Percentiles rank a stretch among this genome's conserved stretches.
These are phyloP conservation scores for Pseudozyma sp. DNA, from an alignment of 1,284 basidiomycete genomes.

Conservation along the genomic window DNA sequence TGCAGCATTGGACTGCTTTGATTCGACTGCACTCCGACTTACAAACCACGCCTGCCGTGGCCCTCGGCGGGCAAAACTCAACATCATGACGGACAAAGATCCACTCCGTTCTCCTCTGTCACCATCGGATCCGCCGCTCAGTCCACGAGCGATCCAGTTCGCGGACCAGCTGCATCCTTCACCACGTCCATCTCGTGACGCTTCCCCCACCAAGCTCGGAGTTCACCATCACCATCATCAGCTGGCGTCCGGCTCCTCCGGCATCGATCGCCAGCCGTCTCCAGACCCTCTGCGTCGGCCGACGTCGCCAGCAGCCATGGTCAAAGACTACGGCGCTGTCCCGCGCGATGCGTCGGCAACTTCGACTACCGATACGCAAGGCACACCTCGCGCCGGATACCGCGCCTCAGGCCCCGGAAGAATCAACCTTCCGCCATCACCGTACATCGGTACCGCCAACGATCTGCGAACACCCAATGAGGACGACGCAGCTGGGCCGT, in stretches of 20 bases:
- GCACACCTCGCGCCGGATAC: conserved; percentile 16
- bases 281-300: conserved; percentile 31
- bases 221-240: conserved; percentile 1
- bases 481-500: conserved; percentile 8
- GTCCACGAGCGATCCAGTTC: conserved; percentile 43
- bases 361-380: not conserved
- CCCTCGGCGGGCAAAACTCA: not conserved
- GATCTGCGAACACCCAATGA: conserved; percentile 22
- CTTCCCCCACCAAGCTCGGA: conserved; percentile 20
- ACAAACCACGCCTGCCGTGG: no score
- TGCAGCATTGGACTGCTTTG: not conserved
- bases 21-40: no score
- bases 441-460: conserved; percentile 12
- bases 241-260: conserved; percentile 1
- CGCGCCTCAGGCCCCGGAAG: conserved; percentile 38
- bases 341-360: conserved; percentile 9
- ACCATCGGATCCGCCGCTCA: conserved; percentile 27
- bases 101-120: conserved; percentile 32
- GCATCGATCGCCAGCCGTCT: conserved; percentile 13
- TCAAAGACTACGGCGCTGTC: conserved; percentile 28
- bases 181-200: conserved; percentile 17
- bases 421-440: conserved; percentile 43
- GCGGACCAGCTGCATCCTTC: conserved; percentile 29
- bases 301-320: conserved; percentile 23
- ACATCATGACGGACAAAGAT: conserved; percentile 31